phyloP scores from a whole-genome alignment of 1,284 basidiomycete species.

The Rhodotorula sp. region DNA sequence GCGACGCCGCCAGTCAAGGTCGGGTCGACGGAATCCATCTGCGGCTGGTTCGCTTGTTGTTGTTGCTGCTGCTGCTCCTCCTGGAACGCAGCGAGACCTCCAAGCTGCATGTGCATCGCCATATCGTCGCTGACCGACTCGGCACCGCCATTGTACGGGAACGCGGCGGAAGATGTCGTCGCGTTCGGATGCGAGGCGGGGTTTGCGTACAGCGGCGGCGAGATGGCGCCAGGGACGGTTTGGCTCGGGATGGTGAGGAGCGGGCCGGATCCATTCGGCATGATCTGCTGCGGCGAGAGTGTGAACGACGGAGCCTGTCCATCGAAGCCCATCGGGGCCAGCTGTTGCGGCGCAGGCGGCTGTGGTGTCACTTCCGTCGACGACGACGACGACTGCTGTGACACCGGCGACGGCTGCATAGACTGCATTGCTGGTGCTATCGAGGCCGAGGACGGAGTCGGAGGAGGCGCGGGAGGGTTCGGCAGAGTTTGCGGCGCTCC shows the following conservation, averaged over 20 bases:
- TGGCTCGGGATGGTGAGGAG: background rate
- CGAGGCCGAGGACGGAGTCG: background rate
- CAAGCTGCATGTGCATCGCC: background rate
- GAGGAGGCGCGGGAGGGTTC: constrained; percentile 7
- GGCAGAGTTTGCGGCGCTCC: constrained; percentile 17
- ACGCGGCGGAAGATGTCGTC: background rate
- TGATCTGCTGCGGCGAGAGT: background rate
- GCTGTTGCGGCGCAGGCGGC: background rate
- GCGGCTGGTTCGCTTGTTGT: background rate
- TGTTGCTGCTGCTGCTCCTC: constrained; percentile 6
- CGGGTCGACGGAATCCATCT: constrained; percentile 27
- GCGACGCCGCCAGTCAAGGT: constrained; percentile 3
- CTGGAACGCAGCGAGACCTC: background rate
- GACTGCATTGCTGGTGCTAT: background rate
- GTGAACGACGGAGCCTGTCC: background rate
- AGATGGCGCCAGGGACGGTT: background rate
- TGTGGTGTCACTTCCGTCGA: background rate
- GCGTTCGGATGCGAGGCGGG: background rate
- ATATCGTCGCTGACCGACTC: background rate
- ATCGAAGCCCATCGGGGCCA: background rate
- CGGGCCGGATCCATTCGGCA: background rate
- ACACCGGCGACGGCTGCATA: background rate
- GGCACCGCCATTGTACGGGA: background rate
- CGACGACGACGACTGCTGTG: constrained; percentile 1
- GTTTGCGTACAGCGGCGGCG: background rate